Evolutionary conservation across 768 basidiomycete species (phyloP).

Genomic region (Lactarius evosmus): DNA sequence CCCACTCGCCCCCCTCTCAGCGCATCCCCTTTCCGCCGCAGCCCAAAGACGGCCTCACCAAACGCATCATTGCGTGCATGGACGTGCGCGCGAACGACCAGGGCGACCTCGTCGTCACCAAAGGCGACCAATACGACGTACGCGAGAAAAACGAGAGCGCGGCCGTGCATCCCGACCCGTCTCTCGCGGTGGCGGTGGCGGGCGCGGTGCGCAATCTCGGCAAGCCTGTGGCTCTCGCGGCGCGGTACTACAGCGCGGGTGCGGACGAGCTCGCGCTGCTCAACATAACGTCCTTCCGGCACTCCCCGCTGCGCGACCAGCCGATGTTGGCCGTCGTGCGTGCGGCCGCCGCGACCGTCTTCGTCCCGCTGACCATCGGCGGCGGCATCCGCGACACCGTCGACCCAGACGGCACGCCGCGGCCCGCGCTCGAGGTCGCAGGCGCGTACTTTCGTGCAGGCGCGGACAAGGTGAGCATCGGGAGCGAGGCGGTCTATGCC

Average conservation of each 20-base stretch:
- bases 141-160: conserved; percentile 86
- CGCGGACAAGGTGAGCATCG: conserved; percentile 98
- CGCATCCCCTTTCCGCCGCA: conserved; percentile 41
- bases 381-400: conserved; percentile 96
- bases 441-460: conserved; percentile 95
- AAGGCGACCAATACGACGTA: conserved; percentile 99
- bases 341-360: conserved; percentile 82
- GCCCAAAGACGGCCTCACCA: conserved; percentile 70
- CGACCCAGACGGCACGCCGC: conserved; percentile 91
- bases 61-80: conserved; percentile 94
- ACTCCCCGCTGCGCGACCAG: conserved; percentile 92
- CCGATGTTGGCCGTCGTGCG: conserved; percentile 97
- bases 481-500: conserved; percentile 91
- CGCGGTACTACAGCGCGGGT: conserved; percentile 78
- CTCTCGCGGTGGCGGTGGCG: conserved; percentile 43
- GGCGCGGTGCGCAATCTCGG: conserved; percentile 94
- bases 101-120: conserved; percentile 97
- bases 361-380: conserved; percentile 97
- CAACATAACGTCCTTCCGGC: conserved; percentile 99
- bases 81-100: conserved; percentile 95
- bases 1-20: conserved; percentile 36
- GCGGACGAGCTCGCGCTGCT: conserved; percentile 97
- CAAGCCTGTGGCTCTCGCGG: conserved; percentile 90
- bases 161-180: background rate
- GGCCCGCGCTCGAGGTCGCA: conserved; percentile 89